Conservation (phyloP, 371 early-diverging fungal genomes). For the Chytridiales sp. region DNA sequence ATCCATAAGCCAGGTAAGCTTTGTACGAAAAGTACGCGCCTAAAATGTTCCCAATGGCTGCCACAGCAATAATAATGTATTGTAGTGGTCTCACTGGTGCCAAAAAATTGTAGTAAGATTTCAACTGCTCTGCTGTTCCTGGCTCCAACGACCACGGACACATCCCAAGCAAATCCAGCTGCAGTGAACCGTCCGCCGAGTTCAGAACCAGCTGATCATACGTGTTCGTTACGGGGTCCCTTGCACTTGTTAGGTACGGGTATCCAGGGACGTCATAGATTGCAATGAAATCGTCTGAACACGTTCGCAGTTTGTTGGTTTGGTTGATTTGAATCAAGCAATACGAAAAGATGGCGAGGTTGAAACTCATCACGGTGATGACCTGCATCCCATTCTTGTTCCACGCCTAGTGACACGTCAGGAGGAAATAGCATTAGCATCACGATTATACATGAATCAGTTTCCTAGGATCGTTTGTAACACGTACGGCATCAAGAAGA, state of each 20-base stretch:
- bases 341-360: conserved; percentile 21
- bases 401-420: too few relatives aligned
- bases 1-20: conserved; percentile 27
- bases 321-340: conserved; percentile 25
- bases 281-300: conserved; percentile 5
- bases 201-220: neutral
- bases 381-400: conserved; percentile 30
- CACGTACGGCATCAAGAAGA: conserved; percentile 19
- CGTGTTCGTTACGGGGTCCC: too few relatives aligned
- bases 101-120: neutral
- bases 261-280: conserved; percentile 7
- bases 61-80: conserved; percentile 12
- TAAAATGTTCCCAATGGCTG: conserved; percentile 16
- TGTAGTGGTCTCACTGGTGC: neutral
- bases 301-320: conserved; percentile 4
- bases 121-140: neutral
- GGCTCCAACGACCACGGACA: conserved; percentile 16
- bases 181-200: neutral
- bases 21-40: conserved; percentile 18
- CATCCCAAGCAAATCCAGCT: conserved; percentile 8
- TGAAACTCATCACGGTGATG: conserved; percentile 18
- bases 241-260: conserved; percentile 1
- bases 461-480: neutral
- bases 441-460: neutral
- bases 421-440: too few relatives aligned